Conservation (phyloP, 2,329 filamentous ascomycete species). For the Claviceps africana region DNA sequence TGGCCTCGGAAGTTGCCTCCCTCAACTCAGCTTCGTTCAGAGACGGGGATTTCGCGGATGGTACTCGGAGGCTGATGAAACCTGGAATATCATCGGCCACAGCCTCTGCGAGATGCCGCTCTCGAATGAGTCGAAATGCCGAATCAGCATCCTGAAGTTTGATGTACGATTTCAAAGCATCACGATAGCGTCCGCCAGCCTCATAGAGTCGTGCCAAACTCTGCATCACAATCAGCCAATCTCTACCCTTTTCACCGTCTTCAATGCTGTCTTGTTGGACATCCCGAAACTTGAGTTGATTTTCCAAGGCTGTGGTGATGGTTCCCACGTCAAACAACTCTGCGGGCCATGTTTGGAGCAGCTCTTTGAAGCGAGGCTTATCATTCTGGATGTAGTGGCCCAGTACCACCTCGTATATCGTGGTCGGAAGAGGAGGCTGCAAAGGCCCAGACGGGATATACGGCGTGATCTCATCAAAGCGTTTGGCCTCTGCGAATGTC, state of each 20-base stretch:
- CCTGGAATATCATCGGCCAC: constrained; percentile 81
- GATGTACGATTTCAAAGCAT: constrained; percentile 82
- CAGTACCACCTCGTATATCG: constrained; percentile 79
- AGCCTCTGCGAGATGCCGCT: constrained; percentile 80
- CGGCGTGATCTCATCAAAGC: constrained; percentile 78
- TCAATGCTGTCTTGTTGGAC: constrained; percentile 64
- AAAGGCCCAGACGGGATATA: constrained; percentile 69
- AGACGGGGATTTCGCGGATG: constrained; percentile 50
- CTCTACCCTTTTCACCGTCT: constrained; percentile 55
- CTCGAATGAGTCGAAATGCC: constrained; percentile 71
- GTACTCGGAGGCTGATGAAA: constrained; percentile 77
- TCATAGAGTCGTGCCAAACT: constrained; percentile 75
- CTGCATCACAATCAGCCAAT: constrained; percentile 85
- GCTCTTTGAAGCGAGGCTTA: constrained; percentile 57
- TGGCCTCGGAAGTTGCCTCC: constrained; percentile 66
- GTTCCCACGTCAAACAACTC: constrained; percentile 70
- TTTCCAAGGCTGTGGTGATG: constrained; percentile 66
- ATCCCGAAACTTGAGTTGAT: constrained; percentile 64
- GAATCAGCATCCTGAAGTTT: constrained; percentile 82
- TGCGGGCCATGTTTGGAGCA: constrained; percentile 72
- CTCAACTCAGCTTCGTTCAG: constrained; percentile 60
- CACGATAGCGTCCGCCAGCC: constrained; percentile 63
- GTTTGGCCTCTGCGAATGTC: constrained; percentile 73
- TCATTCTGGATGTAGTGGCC: constrained; percentile 77
- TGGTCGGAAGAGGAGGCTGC: constrained; percentile 61